A percentile compares a stretch with the other conserved stretches of the same genome.
Conservation (phyloP, 1,284 basidiomycete genomes). For the Coniferiporia weirii region DNA sequence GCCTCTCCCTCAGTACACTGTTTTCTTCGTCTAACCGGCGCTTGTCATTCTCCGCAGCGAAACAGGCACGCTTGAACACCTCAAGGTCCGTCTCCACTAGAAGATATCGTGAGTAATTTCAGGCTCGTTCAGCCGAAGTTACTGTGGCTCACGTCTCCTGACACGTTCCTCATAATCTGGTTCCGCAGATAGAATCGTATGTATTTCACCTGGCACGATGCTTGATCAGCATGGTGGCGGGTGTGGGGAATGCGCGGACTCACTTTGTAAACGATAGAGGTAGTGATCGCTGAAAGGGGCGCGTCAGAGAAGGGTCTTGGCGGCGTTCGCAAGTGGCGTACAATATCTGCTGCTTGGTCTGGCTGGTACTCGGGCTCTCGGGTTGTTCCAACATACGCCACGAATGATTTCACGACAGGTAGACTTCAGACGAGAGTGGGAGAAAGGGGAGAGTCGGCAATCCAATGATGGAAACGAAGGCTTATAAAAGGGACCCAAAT, state of each 20-base stretch:
- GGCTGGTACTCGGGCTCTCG: constrained; percentile 12
- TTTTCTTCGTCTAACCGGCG: constrained; percentile 8
- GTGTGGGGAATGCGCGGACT: not conserved
- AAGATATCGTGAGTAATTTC: not conserved
- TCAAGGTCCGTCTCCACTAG: constrained; percentile 14
- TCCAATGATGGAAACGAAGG: not conserved
- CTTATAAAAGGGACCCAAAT: constrained; percentile 8
- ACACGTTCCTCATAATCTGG: constrained; percentile 13
- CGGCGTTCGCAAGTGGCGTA: not conserved
- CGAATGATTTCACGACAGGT: not conserved
- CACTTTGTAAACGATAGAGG: constrained; percentile 16
- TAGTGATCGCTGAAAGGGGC: constrained; percentile 15
- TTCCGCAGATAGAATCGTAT: constrained; percentile 16
- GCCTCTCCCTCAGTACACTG: constrained; percentile 1
- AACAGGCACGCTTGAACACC: constrained; percentile 16
- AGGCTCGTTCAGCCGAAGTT: not conserved
- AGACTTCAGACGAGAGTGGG: not conserved
- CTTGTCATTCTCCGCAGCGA: constrained; percentile 15
- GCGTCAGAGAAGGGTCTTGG: not conserved
- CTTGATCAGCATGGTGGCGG: not conserved
- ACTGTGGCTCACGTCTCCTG: constrained; percentile 4
- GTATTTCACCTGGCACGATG: constrained; percentile 14
- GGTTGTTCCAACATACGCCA: constrained; percentile 16
- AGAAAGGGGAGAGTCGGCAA: constrained; percentile 1
- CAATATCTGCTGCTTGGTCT: constrained; percentile 19